A percentile compares a stretch with the other conserved stretches of the same genome.
phyloP scores from a whole-genome alignment of 352 stramenopile genomes.

The Globisporangium paroecandrum region DNA sequence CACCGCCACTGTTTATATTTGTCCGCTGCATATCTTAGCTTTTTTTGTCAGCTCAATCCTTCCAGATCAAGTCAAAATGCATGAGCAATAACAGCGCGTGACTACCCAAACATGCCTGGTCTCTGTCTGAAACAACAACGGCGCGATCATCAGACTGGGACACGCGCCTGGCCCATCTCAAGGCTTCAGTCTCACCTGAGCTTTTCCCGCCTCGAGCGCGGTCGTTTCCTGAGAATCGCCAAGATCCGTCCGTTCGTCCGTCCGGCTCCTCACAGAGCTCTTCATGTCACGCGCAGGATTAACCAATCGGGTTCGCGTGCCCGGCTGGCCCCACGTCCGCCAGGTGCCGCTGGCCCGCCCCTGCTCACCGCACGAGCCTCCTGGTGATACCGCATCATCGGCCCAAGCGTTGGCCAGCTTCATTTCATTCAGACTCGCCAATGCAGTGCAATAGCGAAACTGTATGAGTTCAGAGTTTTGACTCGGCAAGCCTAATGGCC shows the following conservation, averaged over 20 bases:
- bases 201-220: neutral
- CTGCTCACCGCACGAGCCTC: constrained; percentile 8
- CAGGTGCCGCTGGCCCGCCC: constrained; percentile 4
- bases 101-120: neutral
- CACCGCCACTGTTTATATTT: neutral
- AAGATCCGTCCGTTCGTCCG: neutral
- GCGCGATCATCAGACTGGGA: constrained; percentile 3
- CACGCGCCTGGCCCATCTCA: constrained; percentile 13
- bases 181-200: constrained; percentile 11
- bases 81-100: neutral
- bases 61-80: neutral
- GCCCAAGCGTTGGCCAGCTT: neutral
- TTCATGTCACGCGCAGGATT: constrained; percentile 14
- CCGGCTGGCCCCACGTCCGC: neutral
- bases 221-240: neutral
- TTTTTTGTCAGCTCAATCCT: neutral
- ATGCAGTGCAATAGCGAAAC: neutral
- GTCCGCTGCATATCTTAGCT: neutral
- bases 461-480: neutral
- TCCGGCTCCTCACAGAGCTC: neutral
- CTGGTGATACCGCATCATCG: neutral
- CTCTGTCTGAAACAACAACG: neutral
- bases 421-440: neutral
- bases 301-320: constrained; percentile 8
- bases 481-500: neutral